Conservation (phyloP, 148 eudicot species). For the Camellia japonica region DNA sequence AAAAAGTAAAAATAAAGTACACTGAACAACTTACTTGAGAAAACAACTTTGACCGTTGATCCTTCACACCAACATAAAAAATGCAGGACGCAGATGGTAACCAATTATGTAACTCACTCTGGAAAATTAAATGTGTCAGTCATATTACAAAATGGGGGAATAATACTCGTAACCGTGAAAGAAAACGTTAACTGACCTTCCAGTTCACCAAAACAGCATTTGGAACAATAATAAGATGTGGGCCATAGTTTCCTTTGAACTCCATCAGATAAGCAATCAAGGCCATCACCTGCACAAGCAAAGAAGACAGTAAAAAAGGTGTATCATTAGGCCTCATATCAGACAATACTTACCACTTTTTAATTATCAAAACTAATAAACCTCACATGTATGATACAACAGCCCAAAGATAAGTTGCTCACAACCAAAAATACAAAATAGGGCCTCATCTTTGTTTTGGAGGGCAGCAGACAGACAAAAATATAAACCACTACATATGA, state of each 20-base stretch:
- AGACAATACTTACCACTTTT: background rate
- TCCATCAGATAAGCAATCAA: constrained; percentile 98
- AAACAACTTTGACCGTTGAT: constrained; percentile 84
- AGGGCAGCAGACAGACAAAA: constrained; percentile 5
- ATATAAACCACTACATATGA: background rate
- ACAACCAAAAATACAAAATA: background rate
- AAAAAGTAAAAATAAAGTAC: background rate
- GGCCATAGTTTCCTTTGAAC: constrained; percentile 96
- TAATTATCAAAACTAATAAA: background rate
- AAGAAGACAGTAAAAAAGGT: constrained; percentile 2
- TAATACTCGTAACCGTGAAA: background rate
- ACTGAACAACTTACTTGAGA: constrained; percentile 64
- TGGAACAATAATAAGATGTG: constrained; percentile 96
- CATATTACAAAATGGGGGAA: constrained; percentile 14
- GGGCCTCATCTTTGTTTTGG: constrained; percentile 1
- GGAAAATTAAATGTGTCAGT: constrained; percentile 21
- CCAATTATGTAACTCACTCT: constrained; percentile 96
- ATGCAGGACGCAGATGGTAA: constrained; percentile 92
- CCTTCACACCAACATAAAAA: constrained; percentile 89
- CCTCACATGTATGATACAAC: background rate
- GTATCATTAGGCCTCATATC: background rate
- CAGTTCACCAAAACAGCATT: constrained; percentile 99
- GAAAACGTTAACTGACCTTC: constrained; percentile 60
- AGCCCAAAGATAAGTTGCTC: background rate
- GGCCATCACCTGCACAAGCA: constrained; percentile 77